Conservation (phyloP, 306 rosid species). For the Cercis canadensis region DNA sequence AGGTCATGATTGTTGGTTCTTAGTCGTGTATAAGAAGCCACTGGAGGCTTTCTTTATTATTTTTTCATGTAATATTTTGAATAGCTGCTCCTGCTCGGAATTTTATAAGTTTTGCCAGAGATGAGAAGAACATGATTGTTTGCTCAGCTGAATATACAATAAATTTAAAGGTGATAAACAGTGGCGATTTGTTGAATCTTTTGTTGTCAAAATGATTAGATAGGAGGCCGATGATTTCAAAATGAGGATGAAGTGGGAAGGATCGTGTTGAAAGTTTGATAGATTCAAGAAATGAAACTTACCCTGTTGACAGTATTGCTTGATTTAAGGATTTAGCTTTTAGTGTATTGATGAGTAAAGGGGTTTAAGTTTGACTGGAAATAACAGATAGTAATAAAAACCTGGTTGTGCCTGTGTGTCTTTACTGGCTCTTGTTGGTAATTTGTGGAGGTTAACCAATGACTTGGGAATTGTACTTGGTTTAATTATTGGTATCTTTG, state of each 20-base stretch:
- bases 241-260: not conserved
- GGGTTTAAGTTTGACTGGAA: no score
- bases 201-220: not conserved
- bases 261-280: not conserved
- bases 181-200: no score
- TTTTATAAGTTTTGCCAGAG: not conserved
- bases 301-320: not conserved
- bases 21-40: no score
- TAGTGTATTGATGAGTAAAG: no score
- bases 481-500: not conserved
- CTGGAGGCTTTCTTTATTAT: no score
- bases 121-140: slow-evolving; percentile 1
- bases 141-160: not conserved
- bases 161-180: no score
- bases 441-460: not conserved
- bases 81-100: no score
- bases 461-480: slow-evolving; percentile 9
- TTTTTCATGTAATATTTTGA: no score
- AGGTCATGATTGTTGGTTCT: no score
- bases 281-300: no score
- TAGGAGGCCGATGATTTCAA: not conserved
- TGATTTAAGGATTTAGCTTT: no score
- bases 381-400: no score
- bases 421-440: not conserved
- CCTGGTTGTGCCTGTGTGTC: not conserved